Base-by-base conservation (phyloP, 805 yeast genomes). In the Metschnikowia henanensis region DNA sequence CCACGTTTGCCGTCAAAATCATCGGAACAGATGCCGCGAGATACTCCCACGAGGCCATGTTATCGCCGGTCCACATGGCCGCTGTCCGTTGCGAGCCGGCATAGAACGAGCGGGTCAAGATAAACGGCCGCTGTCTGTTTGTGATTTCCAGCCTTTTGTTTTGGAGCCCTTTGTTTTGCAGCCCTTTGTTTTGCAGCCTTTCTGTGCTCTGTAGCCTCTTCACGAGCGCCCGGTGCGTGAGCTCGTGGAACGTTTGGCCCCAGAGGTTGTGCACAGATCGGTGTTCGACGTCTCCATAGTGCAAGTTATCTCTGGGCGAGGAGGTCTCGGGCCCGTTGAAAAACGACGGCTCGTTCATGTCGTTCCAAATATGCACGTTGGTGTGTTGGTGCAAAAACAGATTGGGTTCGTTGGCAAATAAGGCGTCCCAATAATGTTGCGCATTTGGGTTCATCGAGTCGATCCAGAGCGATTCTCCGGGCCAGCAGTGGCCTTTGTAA, bases 51-150 rank as follows among this genome's bases (percentile, higher is more conserved):
- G 77, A 83, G 3, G 97, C 88, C 77, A 80, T 84, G 62, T 92
- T 94, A 62, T 94, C 99, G 35, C 99, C 99, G 0, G 97, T 89
- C 99, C 99, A 94, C 80, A 87, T 84, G 0, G 98, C 96, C 0
- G 94, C 83, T 0, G 94, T 74, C 54, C 91, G 75, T 65, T 94
- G 98, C 2, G 97, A 87, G 0, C 99, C 99, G 0, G 97, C 77
- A 60, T 75, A 94, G 62, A 79, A 92, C 0, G 97, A 75, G 49
- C 99, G 73, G 0, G 99, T 89, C 35, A 94, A 72, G 12, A 92
- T 67, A 56, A 94, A 94, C 7, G 99, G 99, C 46, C 99, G 76
- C 46, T 70, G 68, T 43, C 80, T 74, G 33, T 65, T 56, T 1
- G 73, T 60, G 17, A 66, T 58, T 3, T 56, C 59, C 44, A 72